These are phyloP conservation scores for Geotrichum bryndzae DNA, from an alignment of 1,139 yeast species.

Conservation along the genomic window DNA sequence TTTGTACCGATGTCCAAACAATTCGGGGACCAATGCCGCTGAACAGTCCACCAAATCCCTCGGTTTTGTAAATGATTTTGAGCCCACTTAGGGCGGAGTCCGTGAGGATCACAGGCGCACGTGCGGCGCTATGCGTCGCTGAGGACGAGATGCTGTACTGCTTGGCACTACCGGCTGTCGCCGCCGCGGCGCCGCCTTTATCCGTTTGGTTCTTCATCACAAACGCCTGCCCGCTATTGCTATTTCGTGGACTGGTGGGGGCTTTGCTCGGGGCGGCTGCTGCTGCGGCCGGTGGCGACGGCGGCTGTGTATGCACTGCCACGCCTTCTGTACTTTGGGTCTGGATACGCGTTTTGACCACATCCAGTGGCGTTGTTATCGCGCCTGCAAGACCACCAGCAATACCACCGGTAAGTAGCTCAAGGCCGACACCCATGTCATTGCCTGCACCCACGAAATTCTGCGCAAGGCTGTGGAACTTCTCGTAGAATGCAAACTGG, in stretches of 20 bases:
- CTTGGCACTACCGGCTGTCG: conserved; percentile 6
- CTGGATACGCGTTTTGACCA: conserved; percentile 87
- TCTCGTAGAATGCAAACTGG: conserved; percentile 92
- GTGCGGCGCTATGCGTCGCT: conserved; percentile 28
- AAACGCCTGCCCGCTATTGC: conserved; percentile 19
- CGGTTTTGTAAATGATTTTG: conserved; percentile 57
- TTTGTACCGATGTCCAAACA: conserved; percentile 94
- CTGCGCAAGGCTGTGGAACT: conserved; percentile 45
- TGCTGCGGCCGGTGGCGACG: conserved; percentile 6
- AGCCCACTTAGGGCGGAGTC: conserved; percentile 61
- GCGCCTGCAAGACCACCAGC: conserved; percentile 97
- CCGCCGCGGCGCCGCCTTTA: conserved; percentile 4
- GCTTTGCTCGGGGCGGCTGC: conserved; percentile 17
- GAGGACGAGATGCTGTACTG: conserved; percentile 19
- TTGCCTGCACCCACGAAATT: conserved; percentile 29
- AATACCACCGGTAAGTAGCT: conserved; percentile 81
- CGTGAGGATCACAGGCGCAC: conserved; percentile 35
- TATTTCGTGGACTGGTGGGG: conserved; percentile 18
- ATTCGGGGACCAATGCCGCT: conserved; percentile 95
- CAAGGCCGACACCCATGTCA: conserved; percentile 51
- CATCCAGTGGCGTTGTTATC: conserved; percentile 80
- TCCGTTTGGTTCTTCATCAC: conserved; percentile 12
- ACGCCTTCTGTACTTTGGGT: conserved; percentile 44
- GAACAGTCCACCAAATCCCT: conserved; percentile 76
- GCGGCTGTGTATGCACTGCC: conserved; percentile 4